Evolutionary conservation across 1,284 basidiomycete genomes (phyloP).

Genomic region (Mycena citricolor): DNA sequence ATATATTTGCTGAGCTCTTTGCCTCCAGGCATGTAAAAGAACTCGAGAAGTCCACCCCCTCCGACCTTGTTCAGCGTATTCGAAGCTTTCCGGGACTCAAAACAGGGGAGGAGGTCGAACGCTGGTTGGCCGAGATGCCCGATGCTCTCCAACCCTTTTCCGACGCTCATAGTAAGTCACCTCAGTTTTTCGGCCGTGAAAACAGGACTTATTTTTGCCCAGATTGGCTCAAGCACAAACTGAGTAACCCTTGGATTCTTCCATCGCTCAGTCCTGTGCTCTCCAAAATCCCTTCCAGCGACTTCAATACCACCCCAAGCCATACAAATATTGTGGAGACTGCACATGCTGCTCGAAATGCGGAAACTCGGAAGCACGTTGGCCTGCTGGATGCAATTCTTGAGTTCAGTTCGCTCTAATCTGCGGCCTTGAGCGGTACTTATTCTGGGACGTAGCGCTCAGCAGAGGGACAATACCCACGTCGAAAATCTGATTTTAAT

Average conservation of each 20-base stretch:
- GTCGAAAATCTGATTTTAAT: not conserved
- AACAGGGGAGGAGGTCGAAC: constrained; percentile 17
- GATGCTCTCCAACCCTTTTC: constrained; percentile 19
- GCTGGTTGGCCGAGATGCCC: too few species aligned
- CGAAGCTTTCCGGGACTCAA: constrained; percentile 19
- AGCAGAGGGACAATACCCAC: constrained; percentile 2
- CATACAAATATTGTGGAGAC: constrained; percentile 10
- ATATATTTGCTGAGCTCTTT: not conserved
- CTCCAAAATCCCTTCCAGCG: not conserved
- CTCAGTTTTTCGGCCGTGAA: not conserved
- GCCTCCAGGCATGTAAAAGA: constrained; percentile 21
- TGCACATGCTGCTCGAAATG: constrained; percentile 16
- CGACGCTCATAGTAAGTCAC: not conserved
- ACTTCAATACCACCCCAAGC: constrained; percentile 9
- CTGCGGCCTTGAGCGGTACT: too few species aligned
- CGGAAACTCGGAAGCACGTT: too few species aligned
- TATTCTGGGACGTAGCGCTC: constrained; percentile 1
- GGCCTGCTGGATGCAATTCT: too few species aligned
- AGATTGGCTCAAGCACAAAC: constrained; percentile 26
- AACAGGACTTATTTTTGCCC: too few species aligned
- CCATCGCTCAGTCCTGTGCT: constrained; percentile 19
- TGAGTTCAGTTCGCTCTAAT: too few species aligned
- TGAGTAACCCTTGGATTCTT: constrained; percentile 21
- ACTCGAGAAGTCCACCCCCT: constrained; percentile 11
- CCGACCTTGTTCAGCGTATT: constrained; percentile 14